These are phyloP conservation scores for Codiaeum variegatum DNA, from an alignment of 441 rosid species.

Conservation along the genomic window DNA sequence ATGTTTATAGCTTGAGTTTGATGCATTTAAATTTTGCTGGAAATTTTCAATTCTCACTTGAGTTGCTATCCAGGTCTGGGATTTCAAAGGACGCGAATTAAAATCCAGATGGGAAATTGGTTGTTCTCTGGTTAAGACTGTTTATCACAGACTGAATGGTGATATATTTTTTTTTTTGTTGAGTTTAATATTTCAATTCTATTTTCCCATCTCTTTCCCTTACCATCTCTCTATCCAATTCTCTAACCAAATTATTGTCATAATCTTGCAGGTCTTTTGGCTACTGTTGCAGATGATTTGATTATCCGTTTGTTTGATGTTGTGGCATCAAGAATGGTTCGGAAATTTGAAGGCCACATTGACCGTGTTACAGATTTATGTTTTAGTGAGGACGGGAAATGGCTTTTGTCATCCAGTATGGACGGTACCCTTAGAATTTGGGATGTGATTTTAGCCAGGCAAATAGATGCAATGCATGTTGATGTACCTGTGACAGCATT, in stretches of 20 bases:
- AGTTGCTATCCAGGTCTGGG: constrained; percentile 72
- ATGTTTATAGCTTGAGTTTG: constrained; percentile 4
- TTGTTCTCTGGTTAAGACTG: constrained; percentile 67
- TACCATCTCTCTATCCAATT: constrained; percentile 1
- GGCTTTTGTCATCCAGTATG: constrained; percentile 95
- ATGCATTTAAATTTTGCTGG: constrained; percentile 7
- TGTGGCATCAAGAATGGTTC: constrained; percentile 76
- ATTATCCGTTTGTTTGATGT: constrained; percentile 73
- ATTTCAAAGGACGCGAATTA: constrained; percentile 69
- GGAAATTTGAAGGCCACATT: constrained; percentile 90
- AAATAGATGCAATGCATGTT: constrained; percentile 83
- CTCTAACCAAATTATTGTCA: constrained; percentile 19
- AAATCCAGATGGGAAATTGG: constrained; percentile 85
- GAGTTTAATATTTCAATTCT: neutral
- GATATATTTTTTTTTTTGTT: constrained; percentile 11
- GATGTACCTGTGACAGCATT: constrained; percentile 81
- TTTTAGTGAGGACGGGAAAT: constrained; percentile 96
- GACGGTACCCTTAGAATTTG: constrained; percentile 90
- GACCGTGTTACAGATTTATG: constrained; percentile 88
- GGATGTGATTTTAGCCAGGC: constrained; percentile 88
- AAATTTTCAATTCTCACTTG: constrained; percentile 10
- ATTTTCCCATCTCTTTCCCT: neutral
- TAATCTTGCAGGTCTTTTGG: constrained; percentile 72
- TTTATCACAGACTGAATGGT: constrained; percentile 81
- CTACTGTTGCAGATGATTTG: constrained; percentile 84